A percentile compares a stretch with the other conserved stretches of the same genome.
These are phyloP conservation scores for Clitopilus hobsonii DNA, from an alignment of 768 basidiomycete genomes.

Conservation along the genomic window DNA sequence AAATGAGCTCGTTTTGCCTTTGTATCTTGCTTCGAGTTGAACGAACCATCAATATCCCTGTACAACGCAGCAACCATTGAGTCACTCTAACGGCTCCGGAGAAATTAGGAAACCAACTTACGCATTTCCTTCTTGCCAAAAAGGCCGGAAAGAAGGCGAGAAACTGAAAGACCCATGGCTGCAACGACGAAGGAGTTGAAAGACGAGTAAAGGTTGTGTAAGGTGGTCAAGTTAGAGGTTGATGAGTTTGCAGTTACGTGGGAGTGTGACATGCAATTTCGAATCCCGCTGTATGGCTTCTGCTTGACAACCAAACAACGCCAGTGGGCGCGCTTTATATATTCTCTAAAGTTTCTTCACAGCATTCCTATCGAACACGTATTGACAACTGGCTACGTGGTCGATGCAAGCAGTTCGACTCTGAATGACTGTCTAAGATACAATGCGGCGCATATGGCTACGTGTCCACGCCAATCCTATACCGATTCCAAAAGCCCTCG, in stretches of 20 bases:
- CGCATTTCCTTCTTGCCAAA: constrained; percentile 99
- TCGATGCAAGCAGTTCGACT: background rate
- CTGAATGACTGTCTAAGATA: background rate
- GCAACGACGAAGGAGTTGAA: constrained; percentile 24
- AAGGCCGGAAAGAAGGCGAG: constrained; percentile 71
- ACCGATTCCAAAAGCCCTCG: too few species aligned
- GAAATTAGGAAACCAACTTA: constrained; percentile 42
- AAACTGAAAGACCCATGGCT: constrained; percentile 78
- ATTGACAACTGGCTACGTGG: constrained; percentile 5
- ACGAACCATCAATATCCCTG: constrained; percentile 93
- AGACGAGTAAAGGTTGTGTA: constrained; percentile 27
- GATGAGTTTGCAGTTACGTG: constrained; percentile 23
- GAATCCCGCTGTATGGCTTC: constrained; percentile 34
- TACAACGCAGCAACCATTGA: constrained; percentile 25
- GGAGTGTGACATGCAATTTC: constrained; percentile 38
- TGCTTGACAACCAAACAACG: constrained; percentile 15
- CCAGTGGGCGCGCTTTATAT: background rate
- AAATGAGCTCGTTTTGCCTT: background rate
- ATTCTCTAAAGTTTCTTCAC: constrained; percentile 1
- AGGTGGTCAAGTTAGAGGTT: constrained; percentile 20
- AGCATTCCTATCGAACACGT: constrained; percentile 7
- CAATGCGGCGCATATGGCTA: too few species aligned
- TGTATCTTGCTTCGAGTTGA: constrained; percentile 10
- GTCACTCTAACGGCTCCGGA: constrained; percentile 17
- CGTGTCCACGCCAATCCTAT: too few species aligned